Percentiles rank a stretch among this genome's conserved stretches.
These are phyloP conservation scores for Talaromyces marneffei DNA, from an alignment of 2,329 filamentous ascomycete species.

Conservation along the genomic window DNA sequence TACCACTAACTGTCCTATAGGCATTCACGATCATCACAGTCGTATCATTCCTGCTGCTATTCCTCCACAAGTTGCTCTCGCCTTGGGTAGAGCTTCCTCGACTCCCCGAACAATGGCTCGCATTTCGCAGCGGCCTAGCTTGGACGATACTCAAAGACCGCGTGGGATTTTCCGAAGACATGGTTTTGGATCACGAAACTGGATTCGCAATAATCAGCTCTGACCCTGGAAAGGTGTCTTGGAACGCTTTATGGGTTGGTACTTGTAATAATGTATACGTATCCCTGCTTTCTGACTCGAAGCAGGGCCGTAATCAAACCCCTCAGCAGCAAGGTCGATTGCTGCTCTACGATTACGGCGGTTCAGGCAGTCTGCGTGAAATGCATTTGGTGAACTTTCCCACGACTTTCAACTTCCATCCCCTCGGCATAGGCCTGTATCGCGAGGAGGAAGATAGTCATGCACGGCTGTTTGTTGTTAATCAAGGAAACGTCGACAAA, in stretches of 20 bases:
- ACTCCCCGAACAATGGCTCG: constrained; percentile 16
- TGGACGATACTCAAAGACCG: constrained; percentile 16
- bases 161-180: constrained; percentile 16
- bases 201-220: constrained; percentile 17
- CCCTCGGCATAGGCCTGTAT: constrained; percentile 17
- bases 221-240: constrained; percentile 14
- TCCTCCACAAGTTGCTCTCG: constrained; percentile 11
- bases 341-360: constrained; percentile 17
- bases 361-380: constrained; percentile 10
- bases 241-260: constrained; percentile 16
- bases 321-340: constrained; percentile 14
- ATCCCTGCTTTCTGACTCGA: background rate
- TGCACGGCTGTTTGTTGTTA: constrained; percentile 17
- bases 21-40: constrained; percentile 6
- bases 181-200: constrained; percentile 16
- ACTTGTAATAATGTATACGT: background rate
- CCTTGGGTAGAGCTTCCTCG: constrained; percentile 14
- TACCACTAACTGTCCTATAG: constrained; percentile 5
- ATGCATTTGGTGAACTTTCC: constrained; percentile 13
- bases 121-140: constrained; percentile 16
- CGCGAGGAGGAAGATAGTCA: constrained; percentile 7
- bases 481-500: constrained; percentile 14
- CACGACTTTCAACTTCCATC: constrained; percentile 8
- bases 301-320: constrained; percentile 8
- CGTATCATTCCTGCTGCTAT: constrained; percentile 2